phyloP scores from a whole-genome alignment of 2,329 filamentous ascomycete genomes.

The Xylaria sp. region DNA sequence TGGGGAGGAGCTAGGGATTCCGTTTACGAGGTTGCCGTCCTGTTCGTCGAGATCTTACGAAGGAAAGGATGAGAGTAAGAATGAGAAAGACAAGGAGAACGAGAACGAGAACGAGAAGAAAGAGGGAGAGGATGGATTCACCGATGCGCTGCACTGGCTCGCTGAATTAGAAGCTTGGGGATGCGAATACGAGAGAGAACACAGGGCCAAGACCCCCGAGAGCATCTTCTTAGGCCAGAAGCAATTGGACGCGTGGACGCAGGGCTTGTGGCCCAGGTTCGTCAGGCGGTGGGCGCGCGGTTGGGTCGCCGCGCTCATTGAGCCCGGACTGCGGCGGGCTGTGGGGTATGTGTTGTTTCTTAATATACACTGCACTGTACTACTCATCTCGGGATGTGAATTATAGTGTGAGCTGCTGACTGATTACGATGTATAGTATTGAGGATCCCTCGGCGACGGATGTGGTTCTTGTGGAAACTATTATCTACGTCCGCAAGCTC shows the following conservation, averaged over 20 bases:
- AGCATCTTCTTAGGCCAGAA: slow-evolving; percentile 3
- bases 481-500: slow-evolving; percentile 10
- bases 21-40: slow-evolving; percentile 4
- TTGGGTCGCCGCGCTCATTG: slow-evolving; percentile 15
- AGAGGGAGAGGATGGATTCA: neutral
- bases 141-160: slow-evolving; percentile 25
- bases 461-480: slow-evolving; percentile 1
- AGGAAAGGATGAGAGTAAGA: too few species aligned
- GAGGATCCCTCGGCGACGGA: neutral
- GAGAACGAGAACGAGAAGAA: too few species aligned
- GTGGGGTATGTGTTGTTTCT: slow-evolving; percentile 15
- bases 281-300: neutral
- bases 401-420: neutral
- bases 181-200: slow-evolving; percentile 7
- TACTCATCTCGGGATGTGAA: neutral
- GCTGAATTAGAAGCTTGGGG: slow-evolving; percentile 24
- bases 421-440: neutral
- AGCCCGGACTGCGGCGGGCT: slow-evolving; percentile 9
- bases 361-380: too few species aligned
- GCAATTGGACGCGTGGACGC: slow-evolving; percentile 12
- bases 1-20: slow-evolving; percentile 16
- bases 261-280: neutral
- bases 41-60: too few species aligned
- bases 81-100: too few species aligned
- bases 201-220: slow-evolving; percentile 9